Conservation (phyloP, 2,329 filamentous ascomycete genomes). For the Rhynchosporium graminicola region DNA sequence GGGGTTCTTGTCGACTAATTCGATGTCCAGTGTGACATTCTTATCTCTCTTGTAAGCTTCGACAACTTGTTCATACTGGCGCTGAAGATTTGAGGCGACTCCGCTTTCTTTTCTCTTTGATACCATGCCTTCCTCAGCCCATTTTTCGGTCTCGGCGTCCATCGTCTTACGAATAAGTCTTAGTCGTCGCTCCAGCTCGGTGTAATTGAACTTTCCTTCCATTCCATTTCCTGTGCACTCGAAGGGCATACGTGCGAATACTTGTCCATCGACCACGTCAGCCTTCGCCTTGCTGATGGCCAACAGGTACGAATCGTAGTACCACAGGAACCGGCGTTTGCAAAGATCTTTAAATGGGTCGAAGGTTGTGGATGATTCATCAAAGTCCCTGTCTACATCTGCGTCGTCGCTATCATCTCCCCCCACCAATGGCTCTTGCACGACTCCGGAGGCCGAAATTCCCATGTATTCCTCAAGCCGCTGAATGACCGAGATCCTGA, state of each 20-base stretch:
- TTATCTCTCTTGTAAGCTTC: slow-evolving; percentile 72
- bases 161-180: slow-evolving; percentile 68
- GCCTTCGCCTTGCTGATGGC: slow-evolving; percentile 66
- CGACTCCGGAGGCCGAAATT: slow-evolving; percentile 54
- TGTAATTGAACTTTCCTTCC: slow-evolving; percentile 84
- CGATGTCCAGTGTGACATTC: slow-evolving; percentile 71
- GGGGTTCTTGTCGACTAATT: slow-evolving; percentile 77
- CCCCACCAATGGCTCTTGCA: slow-evolving; percentile 41
- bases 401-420: slow-evolving; percentile 49
- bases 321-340: slow-evolving; percentile 94
- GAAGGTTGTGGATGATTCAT: slow-evolving; percentile 61
- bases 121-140: slow-evolving; percentile 68
- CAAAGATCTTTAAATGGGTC: slow-evolving; percentile 88
- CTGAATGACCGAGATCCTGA: slow-evolving; percentile 84
- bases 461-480: slow-evolving; percentile 78
- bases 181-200: slow-evolving; percentile 69
- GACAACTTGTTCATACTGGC: slow-evolving; percentile 81
- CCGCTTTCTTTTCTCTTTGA: slow-evolving; percentile 67
- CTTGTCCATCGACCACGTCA: slow-evolving; percentile 62
- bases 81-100: slow-evolving; percentile 77
- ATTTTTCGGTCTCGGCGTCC: slow-evolving; percentile 68
- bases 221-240: slow-evolving; percentile 77
- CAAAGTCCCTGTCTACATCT: slow-evolving; percentile 43
- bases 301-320: slow-evolving; percentile 82
- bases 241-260: slow-evolving; percentile 85